Evolutionary conservation across 1,139 yeast genomes (phyloP).

Genomic region (Saccharomycopsis crataegensis): DNA sequence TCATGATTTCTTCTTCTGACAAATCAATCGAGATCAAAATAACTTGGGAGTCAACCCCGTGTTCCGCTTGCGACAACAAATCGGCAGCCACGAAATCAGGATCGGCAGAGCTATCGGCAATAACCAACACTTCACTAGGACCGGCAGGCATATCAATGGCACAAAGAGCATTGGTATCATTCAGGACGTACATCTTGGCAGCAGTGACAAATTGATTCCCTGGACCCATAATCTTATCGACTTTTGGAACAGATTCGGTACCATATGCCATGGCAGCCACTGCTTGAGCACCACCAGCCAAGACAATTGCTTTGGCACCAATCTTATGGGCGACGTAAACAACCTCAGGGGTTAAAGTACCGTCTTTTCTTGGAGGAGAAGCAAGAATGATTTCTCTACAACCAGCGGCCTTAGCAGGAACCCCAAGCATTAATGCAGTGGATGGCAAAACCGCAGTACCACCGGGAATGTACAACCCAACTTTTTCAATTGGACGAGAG

Average conservation of each 20-base stretch:
- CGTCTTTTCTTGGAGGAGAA: constrained; percentile 95
- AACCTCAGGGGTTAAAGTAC: constrained; percentile 92
- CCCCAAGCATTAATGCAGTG: constrained; percentile 96
- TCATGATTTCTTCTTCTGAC: constrained; percentile 48
- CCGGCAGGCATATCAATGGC: constrained; percentile 99
- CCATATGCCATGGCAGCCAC: constrained; percentile 99
- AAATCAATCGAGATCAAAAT: constrained; percentile 78
- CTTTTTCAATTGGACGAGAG: constrained; percentile 89
- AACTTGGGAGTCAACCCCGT: constrained; percentile 96
- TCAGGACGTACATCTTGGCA: constrained; percentile 95
- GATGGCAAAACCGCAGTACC: constrained; percentile 98
- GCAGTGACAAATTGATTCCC: constrained; percentile 99
- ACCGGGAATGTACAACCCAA: constrained; percentile 95
- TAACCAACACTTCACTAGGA: constrained; percentile 92
- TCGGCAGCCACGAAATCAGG: constrained; percentile 96
- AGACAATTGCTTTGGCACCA: constrained; percentile 81
- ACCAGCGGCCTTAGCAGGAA: constrained; percentile 98
- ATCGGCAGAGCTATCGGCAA: constrained; percentile 82
- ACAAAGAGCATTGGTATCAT: constrained; percentile 90
- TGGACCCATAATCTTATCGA: constrained; percentile 96
- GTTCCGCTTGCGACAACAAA: constrained; percentile 95
- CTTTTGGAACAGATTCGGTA: constrained; percentile 83
- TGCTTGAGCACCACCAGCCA: constrained; percentile 99
- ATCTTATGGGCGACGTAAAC: constrained; percentile 95
- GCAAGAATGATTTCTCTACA: constrained; percentile 91